Base-by-base conservation (phyloP, 2,329 filamentous ascomycete genomes). In the Colletotrichum sp. region DNA sequence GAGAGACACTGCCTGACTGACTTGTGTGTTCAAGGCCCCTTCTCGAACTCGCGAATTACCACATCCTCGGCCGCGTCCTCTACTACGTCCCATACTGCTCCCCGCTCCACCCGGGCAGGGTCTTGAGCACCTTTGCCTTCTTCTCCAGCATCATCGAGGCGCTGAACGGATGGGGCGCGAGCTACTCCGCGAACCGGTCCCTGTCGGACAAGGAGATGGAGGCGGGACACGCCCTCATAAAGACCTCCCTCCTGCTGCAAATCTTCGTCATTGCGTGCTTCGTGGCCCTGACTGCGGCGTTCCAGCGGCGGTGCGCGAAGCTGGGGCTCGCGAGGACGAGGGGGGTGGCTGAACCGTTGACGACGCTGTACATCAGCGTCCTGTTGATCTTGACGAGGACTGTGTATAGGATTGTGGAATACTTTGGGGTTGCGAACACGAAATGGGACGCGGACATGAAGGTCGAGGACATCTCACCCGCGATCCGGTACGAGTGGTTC, bases 11-110 rank as follows among this genome's bases (percentile, higher is more conserved):
- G 28, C 13, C 16, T 21, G 21, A 21, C 58, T 36, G 32, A 62
- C n/a, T 34, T 67, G 30, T 26, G 21, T 8, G n/a, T 9, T 15
- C 16, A 60, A 89, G 89, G 18, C 91, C 91, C 1, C 85, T 93
- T 4, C 88, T 92, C 55, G 91, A 91, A 68, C 85, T 91, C 5
- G 87, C 90, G 71, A 92, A 93, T 79, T 93, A 93, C 81, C 88
- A 91, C 78, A 87, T 92, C 71, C 88, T 93, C 28, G 89, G 89
- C 3, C 88, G 91, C 6, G 85, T 92, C 15, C 85, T 93, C 24
- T 90, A 90, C 81, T 92, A 92, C 79, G 85, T 91, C 4, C 91
- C 91, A 0, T 90, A 92, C 79, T 86, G 90, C 72, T 87, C 91
- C 0, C 91, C 91, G 0, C 81, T 90, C 36, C 83, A 87, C 52